phyloP scores from a whole-genome alignment of 306 rosid species.

The Quercus wislizeni region DNA sequence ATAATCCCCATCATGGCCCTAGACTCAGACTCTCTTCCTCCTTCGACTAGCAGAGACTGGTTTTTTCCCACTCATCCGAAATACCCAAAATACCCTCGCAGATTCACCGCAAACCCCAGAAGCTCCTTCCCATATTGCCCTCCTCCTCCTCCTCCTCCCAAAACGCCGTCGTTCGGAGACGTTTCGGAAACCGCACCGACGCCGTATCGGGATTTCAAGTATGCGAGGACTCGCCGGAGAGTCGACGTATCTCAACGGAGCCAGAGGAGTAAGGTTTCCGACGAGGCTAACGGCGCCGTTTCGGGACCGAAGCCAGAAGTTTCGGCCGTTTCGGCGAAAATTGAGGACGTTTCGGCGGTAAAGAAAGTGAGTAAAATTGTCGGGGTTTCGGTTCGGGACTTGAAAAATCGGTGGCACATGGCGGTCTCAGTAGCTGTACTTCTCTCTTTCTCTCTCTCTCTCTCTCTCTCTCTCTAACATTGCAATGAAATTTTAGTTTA shows the following conservation, averaged over 20 bases:
- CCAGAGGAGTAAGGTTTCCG: neutral
- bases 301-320: conserved; percentile 17
- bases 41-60: conserved; percentile 62
- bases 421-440: conserved; percentile 33
- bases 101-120: conserved; percentile 43
- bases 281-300: neutral
- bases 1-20: conserved; percentile 34
- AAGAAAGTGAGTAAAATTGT: conserved; percentile 22
- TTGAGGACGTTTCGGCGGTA: conserved; percentile 1
- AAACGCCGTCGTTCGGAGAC: neutral
- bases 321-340: conserved; percentile 12
- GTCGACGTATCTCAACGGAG: conserved; percentile 34
- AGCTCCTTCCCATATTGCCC: conserved; percentile 25
- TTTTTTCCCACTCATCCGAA: conserved; percentile 65
- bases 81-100: conserved; percentile 38
- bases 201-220: conserved; percentile 7
- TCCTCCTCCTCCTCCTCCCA: conserved; percentile 9
- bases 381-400: neutral
- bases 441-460: conserved; percentile 14
- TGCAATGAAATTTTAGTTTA: neutral
- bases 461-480: conserved; percentile 6
- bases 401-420: conserved; percentile 39
- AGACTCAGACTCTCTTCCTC: conserved; percentile 45
- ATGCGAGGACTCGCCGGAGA: conserved; percentile 46
- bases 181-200: conserved; percentile 16